Percentiles rank a stretch among this genome's conserved stretches.
phyloP scores from a whole-genome alignment of 306 rosid species.

The Cicer yamashitae region DNA sequence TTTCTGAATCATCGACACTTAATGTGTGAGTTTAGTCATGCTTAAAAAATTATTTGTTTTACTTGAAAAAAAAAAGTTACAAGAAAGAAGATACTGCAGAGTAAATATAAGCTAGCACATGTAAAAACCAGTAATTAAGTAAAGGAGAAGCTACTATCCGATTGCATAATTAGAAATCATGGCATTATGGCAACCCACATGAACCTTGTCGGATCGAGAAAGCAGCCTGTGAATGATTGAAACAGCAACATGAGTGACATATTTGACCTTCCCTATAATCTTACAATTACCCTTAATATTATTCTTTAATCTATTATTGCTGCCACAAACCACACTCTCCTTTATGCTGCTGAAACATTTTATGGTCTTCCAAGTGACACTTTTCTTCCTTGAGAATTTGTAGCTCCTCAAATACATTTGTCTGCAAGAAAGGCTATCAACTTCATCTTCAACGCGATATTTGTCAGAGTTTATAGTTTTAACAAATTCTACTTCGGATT shows the following conservation, averaged over 20 bases:
- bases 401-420: conserved; percentile 67
- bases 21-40: not conserved
- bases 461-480: conserved; percentile 42
- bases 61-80: not conserved
- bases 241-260: conserved; percentile 42
- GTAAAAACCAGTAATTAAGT: not conserved
- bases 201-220: conserved; percentile 48
- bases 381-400: conserved; percentile 62
- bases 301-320: conserved; percentile 4
- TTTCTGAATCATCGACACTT: too few relatives aligned
- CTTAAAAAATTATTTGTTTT: not conserved
- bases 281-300: conserved; percentile 31
- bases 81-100: not conserved
- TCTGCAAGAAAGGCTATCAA: conserved; percentile 55
- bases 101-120: not conserved
- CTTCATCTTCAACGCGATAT: not conserved
- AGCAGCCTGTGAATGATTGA: conserved; percentile 49
- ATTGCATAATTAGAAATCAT: conserved; percentile 35
- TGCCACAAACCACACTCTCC: conserved; percentile 25
- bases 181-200: conserved; percentile 41
- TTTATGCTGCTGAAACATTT: conserved; percentile 46
- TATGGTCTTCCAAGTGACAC: conserved; percentile 43
- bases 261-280: conserved; percentile 45
- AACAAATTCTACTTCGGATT: conserved; percentile 62
- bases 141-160: not conserved